Base-by-base conservation (phyloP, 2,329 filamentous ascomycete genomes). In the Septoria petroselini region DNA sequence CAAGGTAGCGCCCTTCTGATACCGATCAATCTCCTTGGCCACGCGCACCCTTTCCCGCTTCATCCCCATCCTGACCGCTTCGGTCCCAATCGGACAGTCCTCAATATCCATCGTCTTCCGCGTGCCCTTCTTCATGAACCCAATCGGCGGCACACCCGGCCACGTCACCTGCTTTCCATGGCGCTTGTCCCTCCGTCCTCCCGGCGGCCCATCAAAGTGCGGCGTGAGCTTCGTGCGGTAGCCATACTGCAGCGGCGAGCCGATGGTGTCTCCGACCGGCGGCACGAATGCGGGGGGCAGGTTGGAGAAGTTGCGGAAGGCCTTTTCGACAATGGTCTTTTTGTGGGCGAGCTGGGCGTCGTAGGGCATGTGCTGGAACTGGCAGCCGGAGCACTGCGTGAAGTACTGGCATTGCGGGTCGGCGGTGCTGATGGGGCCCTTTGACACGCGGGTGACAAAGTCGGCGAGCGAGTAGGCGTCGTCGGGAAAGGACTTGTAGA, bases 161-260 rank as follows among this genome's bases (percentile, higher is more conserved):
- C 87, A 86, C 44, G 71, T 72, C 50, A 77, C 75, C 64, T 76
- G 77, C 52, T 75, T 73, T 51, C 79, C 75, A 51, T 79, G 70
- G 48, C 71, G 62, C 51, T 73, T 71, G 54, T 76, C 70, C 60
- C 75, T 65, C 60, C 72, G 62, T 62, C 76, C 67, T 50, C 73
- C 69, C 18, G 82, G 81, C 1, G 90, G 88, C 0, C 82, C 86
- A 65, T 95, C 86, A 66, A 97, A 98, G 70, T 98, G 93, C 21
- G 93, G 93, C 14, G 93, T 98, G 58, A 98, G 78, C 72, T 98
- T 98, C 15, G 93, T 98, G 46, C 93, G 83, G 74, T 98, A 98
- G 49, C 85, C 87, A 70, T 94, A 97, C 70, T 95, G 84, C 54
- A 95, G 71, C 2, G 93, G 93, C 34, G 88, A 95, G 40, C 86